Conservation (phyloP, 1,139 yeast species). For the Candida glucosophila region DNA sequence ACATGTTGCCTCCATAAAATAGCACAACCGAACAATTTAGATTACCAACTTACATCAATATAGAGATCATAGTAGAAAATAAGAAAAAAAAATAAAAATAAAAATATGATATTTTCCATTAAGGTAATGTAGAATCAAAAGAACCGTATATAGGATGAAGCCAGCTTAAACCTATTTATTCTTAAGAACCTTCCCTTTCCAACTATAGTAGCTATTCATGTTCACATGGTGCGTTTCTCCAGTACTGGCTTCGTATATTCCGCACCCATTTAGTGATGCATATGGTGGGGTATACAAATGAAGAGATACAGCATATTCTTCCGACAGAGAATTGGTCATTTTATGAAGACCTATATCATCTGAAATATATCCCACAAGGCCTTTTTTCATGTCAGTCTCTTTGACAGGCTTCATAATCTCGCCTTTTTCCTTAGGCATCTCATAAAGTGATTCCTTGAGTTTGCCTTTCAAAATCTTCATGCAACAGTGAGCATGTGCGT, state of each 20-base stretch:
- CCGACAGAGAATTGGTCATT: slow-evolving; percentile 43
- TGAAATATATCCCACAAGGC: slow-evolving; percentile 58
- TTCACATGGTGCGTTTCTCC: slow-evolving; percentile 51
- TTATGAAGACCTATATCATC: slow-evolving; percentile 63
- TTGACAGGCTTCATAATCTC: slow-evolving; percentile 17
- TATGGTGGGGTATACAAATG: slow-evolving; percentile 77
- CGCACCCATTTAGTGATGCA: slow-evolving; percentile 61
- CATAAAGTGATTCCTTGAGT: slow-evolving; percentile 51
- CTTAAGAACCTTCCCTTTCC: slow-evolving; percentile 44
- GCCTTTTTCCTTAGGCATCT: slow-evolving; percentile 33
- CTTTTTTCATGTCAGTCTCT: slow-evolving; percentile 27
- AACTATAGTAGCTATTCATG: slow-evolving; percentile 54
- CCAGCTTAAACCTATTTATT: slow-evolving; percentile 23
- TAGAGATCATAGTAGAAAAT: too few species aligned
- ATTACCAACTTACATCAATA: too few species aligned
- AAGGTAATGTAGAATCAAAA: too few species aligned
- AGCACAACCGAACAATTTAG: too few species aligned
- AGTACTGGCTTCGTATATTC: slow-evolving; percentile 45
- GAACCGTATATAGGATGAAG: slow-evolving; percentile 8
- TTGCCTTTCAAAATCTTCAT: slow-evolving; percentile 59
- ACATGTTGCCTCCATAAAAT: too few species aligned
- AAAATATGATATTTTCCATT: too few species aligned
- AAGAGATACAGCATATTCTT: slow-evolving; percentile 52
- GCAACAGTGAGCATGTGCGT: slow-evolving; percentile 66
- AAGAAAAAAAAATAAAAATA: too few species aligned